A percentile compares a stretch with the other conserved stretches of the same genome.
Conservation (phyloP, 768 basidiomycete species). For the Boletus edulis region DNA sequence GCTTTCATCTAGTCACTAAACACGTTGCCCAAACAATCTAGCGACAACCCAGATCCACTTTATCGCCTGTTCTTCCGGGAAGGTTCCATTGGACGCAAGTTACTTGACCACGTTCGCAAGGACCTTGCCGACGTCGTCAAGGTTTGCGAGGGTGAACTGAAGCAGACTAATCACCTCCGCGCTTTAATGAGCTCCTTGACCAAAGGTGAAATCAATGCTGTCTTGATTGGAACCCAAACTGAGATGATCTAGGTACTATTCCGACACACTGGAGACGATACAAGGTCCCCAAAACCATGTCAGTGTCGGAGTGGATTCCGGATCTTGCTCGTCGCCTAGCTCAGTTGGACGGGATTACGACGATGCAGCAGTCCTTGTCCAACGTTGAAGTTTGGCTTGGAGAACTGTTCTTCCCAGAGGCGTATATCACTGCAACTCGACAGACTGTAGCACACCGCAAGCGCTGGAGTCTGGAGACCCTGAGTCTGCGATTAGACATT, state of each 20-base stretch:
- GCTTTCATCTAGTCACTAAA: slow-evolving; percentile 52
- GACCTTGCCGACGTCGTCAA: slow-evolving; percentile 81
- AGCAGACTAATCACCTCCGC: slow-evolving; percentile 97
- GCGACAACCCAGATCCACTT: slow-evolving; percentile 79
- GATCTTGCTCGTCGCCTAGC: slow-evolving; percentile 75
- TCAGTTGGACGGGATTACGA: slow-evolving; percentile 73
- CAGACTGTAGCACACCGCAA: slow-evolving; percentile 94
- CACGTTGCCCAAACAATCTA: slow-evolving; percentile 59
- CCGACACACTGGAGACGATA: slow-evolving; percentile 87
- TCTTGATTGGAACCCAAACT: slow-evolving; percentile 1
- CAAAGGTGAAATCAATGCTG: slow-evolving; percentile 58
- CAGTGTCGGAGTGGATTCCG: slow-evolving; percentile 81
- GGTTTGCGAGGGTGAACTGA: slow-evolving; percentile 83
- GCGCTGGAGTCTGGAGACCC: slow-evolving; percentile 89
- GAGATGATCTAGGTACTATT: slow-evolving; percentile 63
- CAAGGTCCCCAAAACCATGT: slow-evolving; percentile 81
- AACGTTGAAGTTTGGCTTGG: slow-evolving; percentile 89
- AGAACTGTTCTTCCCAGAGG: slow-evolving; percentile 94
- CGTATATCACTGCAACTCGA: slow-evolving; percentile 92
- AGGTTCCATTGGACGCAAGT: slow-evolving; percentile 70
- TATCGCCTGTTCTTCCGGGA: slow-evolving; percentile 89
- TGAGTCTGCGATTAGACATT: slow-evolving; percentile 77
- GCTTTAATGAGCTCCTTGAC: slow-evolving; percentile 85
- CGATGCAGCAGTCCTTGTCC: slow-evolving; percentile 53
- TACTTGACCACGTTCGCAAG: slow-evolving; percentile 74